Percentiles rank a stretch among this genome's conserved stretches.
These are phyloP conservation scores for Micromonas pusilla DNA, from an alignment of 139 green algal species.

Conservation along the genomic window DNA sequence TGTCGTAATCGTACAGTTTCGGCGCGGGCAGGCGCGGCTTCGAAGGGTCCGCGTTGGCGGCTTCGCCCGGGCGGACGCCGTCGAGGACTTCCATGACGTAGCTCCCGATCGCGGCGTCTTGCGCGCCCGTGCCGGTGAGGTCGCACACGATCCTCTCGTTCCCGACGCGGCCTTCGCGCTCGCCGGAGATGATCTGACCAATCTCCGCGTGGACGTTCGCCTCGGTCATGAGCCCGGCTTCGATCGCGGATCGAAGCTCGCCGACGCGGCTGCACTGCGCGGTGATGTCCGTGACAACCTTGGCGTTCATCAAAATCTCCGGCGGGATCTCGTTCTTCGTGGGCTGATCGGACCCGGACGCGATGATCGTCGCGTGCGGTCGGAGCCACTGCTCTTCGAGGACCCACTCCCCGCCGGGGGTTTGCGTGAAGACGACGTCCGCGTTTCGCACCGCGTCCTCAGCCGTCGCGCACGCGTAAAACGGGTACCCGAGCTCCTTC, in stretches of 20 bases:
- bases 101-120: not conserved
- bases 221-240: not conserved
- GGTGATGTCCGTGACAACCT: not conserved
- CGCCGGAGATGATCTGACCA: not conserved
- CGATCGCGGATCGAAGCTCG: not conserved
- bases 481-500: not conserved
- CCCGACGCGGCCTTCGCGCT: not conserved
- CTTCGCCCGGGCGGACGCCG: not conserved
- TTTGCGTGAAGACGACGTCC: not conserved
- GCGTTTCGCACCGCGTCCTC: not conserved
- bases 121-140: not conserved
- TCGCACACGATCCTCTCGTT: not conserved
- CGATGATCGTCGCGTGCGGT: not conserved
- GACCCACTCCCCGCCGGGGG: not conserved
- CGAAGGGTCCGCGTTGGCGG: not conserved
- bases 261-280: not conserved
- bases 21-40: not conserved
- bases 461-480: not conserved
- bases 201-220: not conserved
- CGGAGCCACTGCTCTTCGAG: not conserved
- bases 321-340: not conserved
- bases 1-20: not conserved
- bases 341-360: not conserved
- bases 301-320: not conserved
- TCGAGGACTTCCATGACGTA: not conserved